Evolutionary conservation across 2,329 filamentous ascomycete species (phyloP), one percentile per base, ranked within the genome.

Genomic region (Microdochium paspali): DNA sequence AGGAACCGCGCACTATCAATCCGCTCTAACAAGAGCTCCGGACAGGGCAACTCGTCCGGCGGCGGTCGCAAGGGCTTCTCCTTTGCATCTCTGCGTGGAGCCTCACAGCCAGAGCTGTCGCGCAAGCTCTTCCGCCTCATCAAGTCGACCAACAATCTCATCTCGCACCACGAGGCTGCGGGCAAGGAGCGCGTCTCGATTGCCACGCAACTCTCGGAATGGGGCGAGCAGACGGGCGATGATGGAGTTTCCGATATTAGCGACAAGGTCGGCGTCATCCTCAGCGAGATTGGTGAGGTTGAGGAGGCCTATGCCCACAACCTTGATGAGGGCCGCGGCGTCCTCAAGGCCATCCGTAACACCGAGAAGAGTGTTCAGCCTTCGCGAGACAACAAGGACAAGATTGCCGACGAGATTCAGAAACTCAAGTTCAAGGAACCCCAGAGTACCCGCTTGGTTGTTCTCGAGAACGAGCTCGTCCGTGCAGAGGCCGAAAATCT

Each of bases 281-380:
- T 98, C 50, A 85, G 87, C 21, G 93, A 97, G 72, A 81, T 98
- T 51, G 93, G 90, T 46, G 90, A 95, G 68, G 90, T 95, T 67
- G 93, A 98, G 65, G 90, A 96, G 56, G 62, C 76, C 43, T 97
- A 90, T 66, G 88, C 90, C 4, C 85, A 91, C 65, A 83, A 84
- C 44, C 66, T 98, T 47, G 93, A 98, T 65, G 90, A 95, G 52
- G 88, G 86, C 55, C 80, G 93, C 44, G 77, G 73, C 28, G 69
- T 89, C 23, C 73, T 98, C 65, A 98, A 98, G 77, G 79, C 87
- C 55, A 94, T 98, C 56, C 81, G 93, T 55, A 95, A 98, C 67
- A 96, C 90, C 13, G 93, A 98, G 73, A 85, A 85, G 69, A 94
- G 87, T 55, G 91, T 98, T 15, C 90, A 96, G 72, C 93, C 93